Percentiles rank a stretch among this genome's conserved stretches.
Evolutionary conservation across 2,329 filamentous ascomycete species (phyloP).

Genomic region (Aspergillus fructus): DNA sequence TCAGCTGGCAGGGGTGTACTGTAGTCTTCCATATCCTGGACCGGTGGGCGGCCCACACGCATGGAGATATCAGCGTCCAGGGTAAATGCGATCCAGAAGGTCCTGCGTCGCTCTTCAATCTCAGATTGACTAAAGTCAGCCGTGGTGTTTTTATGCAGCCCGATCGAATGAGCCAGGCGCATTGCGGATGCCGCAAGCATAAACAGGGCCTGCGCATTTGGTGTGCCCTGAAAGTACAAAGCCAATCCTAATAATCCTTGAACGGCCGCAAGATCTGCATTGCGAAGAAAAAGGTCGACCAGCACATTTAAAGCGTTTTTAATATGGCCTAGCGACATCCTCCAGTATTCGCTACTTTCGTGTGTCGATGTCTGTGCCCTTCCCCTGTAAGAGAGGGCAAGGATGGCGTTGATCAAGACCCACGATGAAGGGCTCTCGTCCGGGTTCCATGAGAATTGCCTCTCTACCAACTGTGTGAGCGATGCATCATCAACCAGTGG

Average conservation of each 20-base stretch:
- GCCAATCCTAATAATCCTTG: not conserved
- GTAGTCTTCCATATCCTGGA: not conserved
- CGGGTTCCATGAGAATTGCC: not conserved
- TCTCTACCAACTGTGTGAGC: not conserved
- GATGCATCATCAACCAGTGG: not conserved
- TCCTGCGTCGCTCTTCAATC: not conserved
- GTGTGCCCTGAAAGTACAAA: not conserved
- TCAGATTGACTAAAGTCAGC: not conserved
- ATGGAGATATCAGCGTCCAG: not conserved
- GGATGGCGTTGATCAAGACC: not conserved
- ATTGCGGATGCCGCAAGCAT: not conserved
- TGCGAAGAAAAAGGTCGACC: not conserved
- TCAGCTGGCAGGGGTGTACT: not conserved
- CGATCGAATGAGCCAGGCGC: not conserved
- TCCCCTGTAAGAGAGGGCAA: not conserved
- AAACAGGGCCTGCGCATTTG: not conserved
- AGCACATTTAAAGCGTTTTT: not conserved
- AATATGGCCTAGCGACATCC: not conserved
- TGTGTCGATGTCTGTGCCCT: not conserved
- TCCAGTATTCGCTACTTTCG: not conserved
- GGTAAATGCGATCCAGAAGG: not conserved
- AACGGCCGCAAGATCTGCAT: not conserved
- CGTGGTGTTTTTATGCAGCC: not conserved
- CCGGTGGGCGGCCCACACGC: not conserved
- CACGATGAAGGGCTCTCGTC: not conserved